Evolutionary conservation across 1,284 basidiomycete genomes (phyloP).

Genomic region (Trichosporon inkin): DNA sequence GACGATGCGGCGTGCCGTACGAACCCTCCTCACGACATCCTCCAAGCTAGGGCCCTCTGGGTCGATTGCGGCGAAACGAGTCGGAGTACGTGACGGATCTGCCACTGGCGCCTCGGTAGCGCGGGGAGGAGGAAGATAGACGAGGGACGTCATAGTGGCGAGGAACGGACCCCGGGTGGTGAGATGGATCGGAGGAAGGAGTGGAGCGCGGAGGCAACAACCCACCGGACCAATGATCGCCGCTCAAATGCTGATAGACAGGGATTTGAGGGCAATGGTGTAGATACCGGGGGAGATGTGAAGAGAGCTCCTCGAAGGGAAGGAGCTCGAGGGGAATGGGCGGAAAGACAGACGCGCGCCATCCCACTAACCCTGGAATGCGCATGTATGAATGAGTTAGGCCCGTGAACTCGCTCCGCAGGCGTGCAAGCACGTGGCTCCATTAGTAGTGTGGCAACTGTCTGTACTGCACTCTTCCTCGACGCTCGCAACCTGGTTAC

Average conservation of each 20-base stretch:
- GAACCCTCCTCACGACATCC: constrained; percentile 53
- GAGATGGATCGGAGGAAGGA: neutral
- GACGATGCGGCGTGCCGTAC: constrained; percentile 74
- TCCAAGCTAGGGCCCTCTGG: constrained; percentile 16
- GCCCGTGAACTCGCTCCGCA: neutral
- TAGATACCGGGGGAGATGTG: neutral
- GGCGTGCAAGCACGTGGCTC: neutral
- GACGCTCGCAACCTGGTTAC: too few relatives aligned
- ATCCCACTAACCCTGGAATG: neutral
- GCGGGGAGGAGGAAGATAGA: neutral
- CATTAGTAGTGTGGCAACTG: too few relatives aligned
- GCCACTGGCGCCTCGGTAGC: neutral
- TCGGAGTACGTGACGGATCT: constrained; percentile 5
- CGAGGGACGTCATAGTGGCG: constrained; percentile 2
- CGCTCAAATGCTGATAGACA: neutral
- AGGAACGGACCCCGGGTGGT: neutral
- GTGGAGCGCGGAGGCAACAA: neutral
- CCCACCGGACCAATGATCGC: neutral
- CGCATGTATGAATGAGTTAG: neutral
- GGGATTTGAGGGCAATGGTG: neutral
- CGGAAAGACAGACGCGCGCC: constrained; percentile 6
- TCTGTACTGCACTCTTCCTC: too few relatives aligned
- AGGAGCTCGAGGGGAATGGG: neutral
- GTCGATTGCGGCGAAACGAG: neutral
- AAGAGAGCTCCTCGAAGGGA: neutral